phyloP scores from a whole-genome alignment of 1,284 basidiomycete species.

The Rhodotorula sp. region DNA sequence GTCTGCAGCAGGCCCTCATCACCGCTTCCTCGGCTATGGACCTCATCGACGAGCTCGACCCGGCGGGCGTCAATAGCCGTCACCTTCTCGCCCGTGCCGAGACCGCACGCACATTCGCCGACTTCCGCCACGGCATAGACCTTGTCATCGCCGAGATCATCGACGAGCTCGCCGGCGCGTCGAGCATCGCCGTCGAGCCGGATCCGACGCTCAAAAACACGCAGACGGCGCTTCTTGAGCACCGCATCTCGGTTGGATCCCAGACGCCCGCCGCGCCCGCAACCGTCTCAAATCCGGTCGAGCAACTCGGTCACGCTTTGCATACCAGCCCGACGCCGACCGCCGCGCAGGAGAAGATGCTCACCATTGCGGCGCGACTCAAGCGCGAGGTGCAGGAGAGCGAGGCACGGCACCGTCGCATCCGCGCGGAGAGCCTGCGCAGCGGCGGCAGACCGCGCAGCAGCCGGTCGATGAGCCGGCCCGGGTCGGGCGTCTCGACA shows the following conservation, averaged over 20 bases:
- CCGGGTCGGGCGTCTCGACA: background rate
- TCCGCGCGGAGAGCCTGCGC: constrained; percentile 1
- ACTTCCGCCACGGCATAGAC: constrained; percentile 34
- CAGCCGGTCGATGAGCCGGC: background rate
- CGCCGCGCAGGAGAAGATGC: constrained; percentile 22
- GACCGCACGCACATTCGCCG: constrained; percentile 20
- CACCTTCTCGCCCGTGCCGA: constrained; percentile 28
- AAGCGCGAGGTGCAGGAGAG: constrained; percentile 29
- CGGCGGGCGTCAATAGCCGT: constrained; percentile 22
- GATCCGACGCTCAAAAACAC: background rate
- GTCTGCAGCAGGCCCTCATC: constrained; percentile 37
- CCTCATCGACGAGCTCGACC: constrained; percentile 34
- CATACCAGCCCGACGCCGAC: constrained; percentile 21
- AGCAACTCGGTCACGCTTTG: constrained; percentile 8
- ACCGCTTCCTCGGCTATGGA: constrained; percentile 36
- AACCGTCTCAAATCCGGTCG: background rate
- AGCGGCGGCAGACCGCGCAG: background rate
- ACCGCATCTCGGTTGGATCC: background rate
- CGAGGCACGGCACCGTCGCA: constrained; percentile 21
- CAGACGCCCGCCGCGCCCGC: background rate
- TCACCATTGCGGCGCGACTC: constrained; percentile 26
- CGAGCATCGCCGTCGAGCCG: background rate
- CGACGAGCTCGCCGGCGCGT: constrained; percentile 23
- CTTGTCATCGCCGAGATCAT: constrained; percentile 36
- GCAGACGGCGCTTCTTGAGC: background rate